Evolutionary conservation across 2,329 filamentous ascomycete species (phyloP), one percentile per base, ranked within the genome.

Genomic region (Talaromyces sp.): DNA sequence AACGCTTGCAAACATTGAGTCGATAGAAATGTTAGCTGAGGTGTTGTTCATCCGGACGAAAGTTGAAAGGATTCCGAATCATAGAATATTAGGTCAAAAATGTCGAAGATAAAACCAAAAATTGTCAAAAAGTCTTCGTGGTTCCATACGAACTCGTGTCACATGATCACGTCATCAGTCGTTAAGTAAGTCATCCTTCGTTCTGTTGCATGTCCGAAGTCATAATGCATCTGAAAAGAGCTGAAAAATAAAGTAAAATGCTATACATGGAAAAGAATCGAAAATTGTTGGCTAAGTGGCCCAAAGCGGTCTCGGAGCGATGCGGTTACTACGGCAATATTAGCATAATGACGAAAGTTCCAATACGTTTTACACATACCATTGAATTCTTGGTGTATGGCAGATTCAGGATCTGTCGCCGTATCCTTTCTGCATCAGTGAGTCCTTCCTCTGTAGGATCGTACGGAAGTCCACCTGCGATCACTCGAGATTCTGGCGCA

Each of bases 351-450:
- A 50, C 8, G 16, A 9, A 21, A 37, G 9, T 18, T 18, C 18
- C 16, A 33, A 23, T 21, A 40, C 11, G n/a, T 42, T 7, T 37
- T 14, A 6, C 18, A 57, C 46, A 39, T 63, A 60, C 63, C 33
- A 60, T 50, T 31, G 42, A 60, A 39, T 69, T 67, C 67, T 66
- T 69, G 66, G 67, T 71, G 42, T 66, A 72, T 60, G 73, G 68
- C 70, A 75, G 71, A 63, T 74, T 76, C 64, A 76, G 60, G 33
- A 76, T 76, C 65, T 77, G 74, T 60, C 75, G 69, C 40, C 74
- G 72, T 54, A 77, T 77, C 8, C 75, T 71, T 64, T 77, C 74
- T 21, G 74, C 75, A 66, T 77, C 75, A 9, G 74, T 73, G 52
- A 76, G 69, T 31, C 73, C 74, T 59, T 70, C 67, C 63, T 76